These are phyloP conservation scores for Phytophthora crassamura DNA, from an alignment of 352 stramenopile species.

Conservation along the genomic window DNA sequence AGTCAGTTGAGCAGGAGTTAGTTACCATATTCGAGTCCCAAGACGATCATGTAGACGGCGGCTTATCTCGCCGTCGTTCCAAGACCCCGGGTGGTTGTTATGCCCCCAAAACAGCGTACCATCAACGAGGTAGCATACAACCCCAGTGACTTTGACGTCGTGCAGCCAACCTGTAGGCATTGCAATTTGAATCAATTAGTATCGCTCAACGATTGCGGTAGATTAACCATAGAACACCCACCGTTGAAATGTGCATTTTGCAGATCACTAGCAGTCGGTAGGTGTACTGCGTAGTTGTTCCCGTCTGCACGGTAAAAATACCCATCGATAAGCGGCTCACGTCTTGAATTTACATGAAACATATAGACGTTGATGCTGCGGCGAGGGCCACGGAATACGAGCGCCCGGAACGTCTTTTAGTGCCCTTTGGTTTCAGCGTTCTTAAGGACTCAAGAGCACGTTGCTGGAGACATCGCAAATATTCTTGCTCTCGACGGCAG, in stretches of 20 bases:
- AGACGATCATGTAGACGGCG: background rate
- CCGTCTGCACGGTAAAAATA: too few species aligned
- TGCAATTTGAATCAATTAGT: background rate
- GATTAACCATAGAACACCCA: too few species aligned
- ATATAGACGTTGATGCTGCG: too few species aligned
- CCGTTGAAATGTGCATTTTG: constrained; percentile 9
- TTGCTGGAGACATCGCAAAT: too few species aligned
- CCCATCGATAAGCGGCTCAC: too few species aligned
- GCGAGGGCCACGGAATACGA: too few species aligned
- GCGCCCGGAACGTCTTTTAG: too few species aligned
- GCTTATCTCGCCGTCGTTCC: constrained; percentile 19
- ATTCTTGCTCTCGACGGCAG: too few species aligned
- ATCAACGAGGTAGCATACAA: constrained; percentile 2
- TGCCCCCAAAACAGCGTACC: constrained; percentile 6
- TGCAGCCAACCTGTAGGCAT: constrained; percentile 2
- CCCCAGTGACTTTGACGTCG: background rate
- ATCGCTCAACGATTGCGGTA: too few species aligned
- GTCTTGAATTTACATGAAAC: too few species aligned
- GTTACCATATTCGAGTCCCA: background rate
- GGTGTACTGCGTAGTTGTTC: constrained; percentile 13
- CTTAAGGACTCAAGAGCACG: too few species aligned
- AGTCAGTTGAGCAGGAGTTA: constrained; percentile 1
- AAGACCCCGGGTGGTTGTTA: constrained; percentile 1
- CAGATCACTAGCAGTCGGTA: background rate
- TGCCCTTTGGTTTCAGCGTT: too few species aligned